A percentile compares a stretch with the other conserved stretches of the same genome.
These are phyloP conservation scores for Magnolia sinica DNA, from an alignment of 164 flowering plant genomes.

Conservation along the genomic window DNA sequence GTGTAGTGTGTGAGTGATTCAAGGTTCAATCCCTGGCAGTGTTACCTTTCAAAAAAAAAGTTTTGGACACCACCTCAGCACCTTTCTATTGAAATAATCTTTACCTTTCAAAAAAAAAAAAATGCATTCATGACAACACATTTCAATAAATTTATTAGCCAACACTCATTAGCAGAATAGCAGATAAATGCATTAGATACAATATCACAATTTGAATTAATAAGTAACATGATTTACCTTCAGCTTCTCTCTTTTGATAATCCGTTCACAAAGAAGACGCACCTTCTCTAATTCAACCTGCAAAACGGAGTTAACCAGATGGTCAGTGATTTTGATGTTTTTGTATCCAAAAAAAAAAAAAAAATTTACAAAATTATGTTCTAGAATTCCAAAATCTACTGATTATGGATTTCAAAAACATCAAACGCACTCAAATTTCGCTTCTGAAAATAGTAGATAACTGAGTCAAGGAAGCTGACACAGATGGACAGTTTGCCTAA, in stretches of 20 bases:
- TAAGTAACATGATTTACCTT: constrained; percentile 47
- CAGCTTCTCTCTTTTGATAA: constrained; percentile 77
- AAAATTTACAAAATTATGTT: neutral
- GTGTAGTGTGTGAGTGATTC: no score
- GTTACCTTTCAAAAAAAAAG: no score
- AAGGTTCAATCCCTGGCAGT: no score
- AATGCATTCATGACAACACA: no score
- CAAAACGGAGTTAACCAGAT: neutral
- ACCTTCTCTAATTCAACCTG: constrained; percentile 94
- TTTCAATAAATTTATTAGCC: no score
- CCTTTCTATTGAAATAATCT: no score
- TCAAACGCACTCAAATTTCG: neutral
- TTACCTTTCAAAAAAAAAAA: no score
- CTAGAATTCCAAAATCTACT: neutral
- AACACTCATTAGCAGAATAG: no score
- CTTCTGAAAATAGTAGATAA: neutral
- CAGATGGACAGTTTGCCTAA: no score
- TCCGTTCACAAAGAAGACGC: constrained; percentile 93
- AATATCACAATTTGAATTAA: neutral
- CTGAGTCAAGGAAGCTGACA: neutral
- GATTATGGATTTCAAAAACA: neutral
- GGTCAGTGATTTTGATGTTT: neutral
- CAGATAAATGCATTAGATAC: neutral
- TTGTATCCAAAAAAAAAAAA: neutral
- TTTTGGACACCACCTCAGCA: no score